A percentile compares a stretch with the other conserved stretches of the same genome.
phyloP scores from a whole-genome alignment of 2,329 filamentous ascomycete species.

The Phyllachora maydis region DNA sequence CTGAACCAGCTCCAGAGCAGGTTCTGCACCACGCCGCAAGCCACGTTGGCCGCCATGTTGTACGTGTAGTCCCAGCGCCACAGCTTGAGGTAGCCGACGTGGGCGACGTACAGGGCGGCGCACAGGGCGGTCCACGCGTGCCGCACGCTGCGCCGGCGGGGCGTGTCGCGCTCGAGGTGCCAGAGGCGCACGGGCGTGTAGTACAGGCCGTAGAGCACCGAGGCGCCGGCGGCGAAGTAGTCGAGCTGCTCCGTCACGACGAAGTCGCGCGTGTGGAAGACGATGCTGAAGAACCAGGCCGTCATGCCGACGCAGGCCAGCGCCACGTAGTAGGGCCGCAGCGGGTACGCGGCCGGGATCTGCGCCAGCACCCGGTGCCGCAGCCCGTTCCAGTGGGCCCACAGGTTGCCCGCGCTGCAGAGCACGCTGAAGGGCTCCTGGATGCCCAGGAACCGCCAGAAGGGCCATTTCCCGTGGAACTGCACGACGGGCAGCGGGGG shows the following conservation, averaged over 20 bases:
- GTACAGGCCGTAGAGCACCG: slow-evolving; percentile 79
- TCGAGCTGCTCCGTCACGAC: slow-evolving; percentile 75
- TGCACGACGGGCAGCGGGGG: slow-evolving; percentile 47
- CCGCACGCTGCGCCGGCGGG: slow-evolving; percentile 27
- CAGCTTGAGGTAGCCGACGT: slow-evolving; percentile 68
- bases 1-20: slow-evolving; percentile 74
- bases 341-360: slow-evolving; percentile 52
- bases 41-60: slow-evolving; percentile 92
- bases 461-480: slow-evolving; percentile 98
- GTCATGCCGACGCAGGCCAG: slow-evolving; percentile 67
- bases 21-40: slow-evolving; percentile 61
- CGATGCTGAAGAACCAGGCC: slow-evolving; percentile 72
- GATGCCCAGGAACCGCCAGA: slow-evolving; percentile 72
- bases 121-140: slow-evolving; percentile 62
- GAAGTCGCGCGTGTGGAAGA: slow-evolving; percentile 89
- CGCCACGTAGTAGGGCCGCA: slow-evolving; percentile 60
- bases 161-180: slow-evolving; percentile 41
- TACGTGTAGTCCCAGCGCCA: slow-evolving; percentile 91
- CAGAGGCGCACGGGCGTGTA: slow-evolving; percentile 69
- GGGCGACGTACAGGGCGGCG: slow-evolving; percentile 45
- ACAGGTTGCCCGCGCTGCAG: slow-evolving; percentile 82
- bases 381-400: slow-evolving; percentile 66
- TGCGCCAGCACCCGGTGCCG: slow-evolving; percentile 41
- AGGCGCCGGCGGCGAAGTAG: slow-evolving; percentile 85
- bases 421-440: slow-evolving; percentile 89